Evolutionary conservation across 2,329 filamentous ascomycete species (phyloP).

Genomic region (Fonsecaea nubica): DNA sequence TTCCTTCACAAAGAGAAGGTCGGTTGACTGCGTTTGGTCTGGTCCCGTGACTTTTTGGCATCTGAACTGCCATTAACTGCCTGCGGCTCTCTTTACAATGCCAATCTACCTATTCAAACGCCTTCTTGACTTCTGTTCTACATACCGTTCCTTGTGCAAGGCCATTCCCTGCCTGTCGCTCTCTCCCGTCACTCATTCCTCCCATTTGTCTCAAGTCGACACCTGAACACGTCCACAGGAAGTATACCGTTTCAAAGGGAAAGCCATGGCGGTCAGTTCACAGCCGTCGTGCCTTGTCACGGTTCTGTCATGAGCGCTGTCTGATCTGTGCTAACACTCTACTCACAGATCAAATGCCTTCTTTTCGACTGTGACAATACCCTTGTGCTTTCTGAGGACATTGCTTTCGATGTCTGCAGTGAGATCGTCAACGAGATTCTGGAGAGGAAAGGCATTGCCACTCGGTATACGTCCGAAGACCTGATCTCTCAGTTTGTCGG

Average conservation of each 20-base stretch:
- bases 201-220: not conserved
- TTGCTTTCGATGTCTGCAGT: constrained; percentile 90
- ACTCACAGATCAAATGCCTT: constrained; percentile 69
- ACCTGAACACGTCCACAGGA: not conserved
- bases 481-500: constrained; percentile 89
- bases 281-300: not conserved
- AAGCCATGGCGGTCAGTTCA: constrained; percentile 2
- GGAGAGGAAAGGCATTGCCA: constrained; percentile 66
- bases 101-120: not conserved
- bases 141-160: not conserved
- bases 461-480: constrained; percentile 76
- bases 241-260: not conserved
- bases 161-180: not conserved
- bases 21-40: not conserved
- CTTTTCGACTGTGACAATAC: constrained; percentile 85
- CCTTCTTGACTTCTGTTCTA: not conserved
- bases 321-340: not conserved
- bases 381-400: constrained; percentile 86
- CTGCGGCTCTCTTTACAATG: not conserved
- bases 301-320: not conserved
- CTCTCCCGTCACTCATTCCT: not conserved
- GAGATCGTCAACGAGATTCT: constrained; percentile 88
- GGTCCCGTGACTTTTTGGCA: not conserved
- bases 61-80: not conserved
- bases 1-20: not conserved